Evolutionary conservation across 495 filamentous ascomycete genomes (phyloP), one percentile per base, ranked within the genome.

Genomic region (Penicillium malachiteum): DNA sequence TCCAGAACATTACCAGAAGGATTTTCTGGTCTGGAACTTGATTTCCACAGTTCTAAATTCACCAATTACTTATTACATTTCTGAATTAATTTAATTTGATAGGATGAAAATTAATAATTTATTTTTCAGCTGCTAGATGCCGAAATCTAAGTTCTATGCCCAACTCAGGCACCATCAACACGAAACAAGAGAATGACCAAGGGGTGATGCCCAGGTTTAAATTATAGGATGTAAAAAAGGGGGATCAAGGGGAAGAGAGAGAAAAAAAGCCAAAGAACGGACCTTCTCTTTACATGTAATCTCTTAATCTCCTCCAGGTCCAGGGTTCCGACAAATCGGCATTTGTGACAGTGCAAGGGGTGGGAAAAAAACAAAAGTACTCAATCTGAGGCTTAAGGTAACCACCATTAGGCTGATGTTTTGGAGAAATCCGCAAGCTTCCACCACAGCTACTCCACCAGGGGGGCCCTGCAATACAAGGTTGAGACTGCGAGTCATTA

Each of bases 401-500:
- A 18, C 18, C 9, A 13, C 11, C n/a, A 38, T 12, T 50, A 49
- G 56, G 14, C 31, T 42, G 26, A 4, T 39, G 51, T 55, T 55
- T 59, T 34, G 34, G 34, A 35, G 42, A 12, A 50, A 9, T 18
- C 37, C 12, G 16, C 10, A 11, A 43, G 26, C 46, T 34, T 43
- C 46, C 21, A 55, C 37, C 43, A 26, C 30, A 31, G 8, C 17
- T 43, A 46, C 57, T 66, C 64, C 64, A 66, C 64, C 14, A 34
- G 21, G 32, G 21, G 26, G 43, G 53, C 60, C 63, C 59, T 65
- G 63, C 49, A 65, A 65, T 63, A 51, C 46, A 54, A 45, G 46
- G 45, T 34, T 55, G 53, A 57, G 46, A 62, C 64, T 59, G 55
- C 64, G 42, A 64, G 63, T 60, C 63, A 60, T 63, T 56, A 26